These are phyloP conservation scores for Alnus rubra DNA, from an alignment of 306 rosid genomes.

Conservation along the genomic window DNA sequence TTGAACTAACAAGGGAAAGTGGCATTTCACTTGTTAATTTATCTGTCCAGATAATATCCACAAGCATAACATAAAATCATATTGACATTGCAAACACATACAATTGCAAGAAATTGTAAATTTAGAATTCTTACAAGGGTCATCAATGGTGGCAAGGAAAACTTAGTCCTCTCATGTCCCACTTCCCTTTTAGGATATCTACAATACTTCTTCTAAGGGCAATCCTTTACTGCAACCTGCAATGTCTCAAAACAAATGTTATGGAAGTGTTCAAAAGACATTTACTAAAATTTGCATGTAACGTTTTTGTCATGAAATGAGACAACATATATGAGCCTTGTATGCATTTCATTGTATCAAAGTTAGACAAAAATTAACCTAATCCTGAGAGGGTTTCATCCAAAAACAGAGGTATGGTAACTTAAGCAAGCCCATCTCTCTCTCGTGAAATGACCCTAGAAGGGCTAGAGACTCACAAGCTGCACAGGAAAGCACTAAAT, in stretches of 20 bases:
- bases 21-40: neutral
- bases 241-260: constrained; percentile 27
- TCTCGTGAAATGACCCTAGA: neutral
- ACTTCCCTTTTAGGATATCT: constrained; percentile 66
- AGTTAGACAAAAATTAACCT: neutral
- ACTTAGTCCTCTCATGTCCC: constrained; percentile 85
- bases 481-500: neutral
- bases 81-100: constrained; percentile 11
- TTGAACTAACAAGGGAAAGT: neutral
- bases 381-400: constrained; percentile 13
- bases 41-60: neutral
- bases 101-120: constrained; percentile 16
- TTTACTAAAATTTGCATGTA: constrained; percentile 13
- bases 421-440: neutral
- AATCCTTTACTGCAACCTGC: constrained; percentile 57
- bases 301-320: neutral
- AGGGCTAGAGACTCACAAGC: neutral
- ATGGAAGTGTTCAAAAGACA: constrained; percentile 21
- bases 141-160: constrained; percentile 96
- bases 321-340: constrained; percentile 2
- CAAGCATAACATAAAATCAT: constrained; percentile 4
- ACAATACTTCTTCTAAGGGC: constrained; percentile 61
- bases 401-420: constrained; percentile 8
- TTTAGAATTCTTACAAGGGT: constrained; percentile 69
- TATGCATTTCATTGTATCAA: constrained; percentile 10